Evolutionary conservation across 2,329 filamentous ascomycete species (phyloP), one percentile per base, ranked within the genome.

Genomic region (Hirsutella minnesotensis): DNA sequence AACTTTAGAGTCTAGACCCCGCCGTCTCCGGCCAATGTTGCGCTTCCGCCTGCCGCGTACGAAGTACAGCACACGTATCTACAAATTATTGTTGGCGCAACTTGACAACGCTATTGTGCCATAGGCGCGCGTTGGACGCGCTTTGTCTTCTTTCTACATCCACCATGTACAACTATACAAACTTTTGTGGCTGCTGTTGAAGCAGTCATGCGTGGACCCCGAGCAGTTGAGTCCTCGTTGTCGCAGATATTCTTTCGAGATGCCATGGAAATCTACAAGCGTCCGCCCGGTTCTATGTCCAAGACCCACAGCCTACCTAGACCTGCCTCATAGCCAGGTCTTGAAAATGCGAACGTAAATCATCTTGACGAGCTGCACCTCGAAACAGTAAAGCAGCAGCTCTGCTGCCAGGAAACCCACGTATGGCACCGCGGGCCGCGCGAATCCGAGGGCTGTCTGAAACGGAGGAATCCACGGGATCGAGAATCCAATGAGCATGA

Each of bases 281-380:
- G 18, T 18, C 33, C 33, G 15, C 33, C 33, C 33, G 8, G 9
- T 16, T 35, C 33, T 19, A 35, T 18, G 15, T 9, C 33, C 33
- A 31, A 12, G 12, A 31, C 30, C 29, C 4, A n/a, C n/a, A n/a
- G n/a, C n/a, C n/a, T n/a, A n/a, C n/a, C n/a, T n/a, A n/a, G n/a
- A n/a, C n/a, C n/a, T n/a, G n/a, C n/a, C n/a, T 42, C 41, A 56
- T 35, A 56, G 44, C 54, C 54, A 56, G 9, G 44, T 42, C 40
- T 54, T 52, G 44, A 55, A 56, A 20, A 54, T 33, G 33, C 45
- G 45, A 15, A 53, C 42, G 44, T 56, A 56, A 18, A 51, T 42
- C 47, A 54, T 52, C 47, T 56, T 56, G 41, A 56, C 54, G 3
- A 52, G 19, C 43, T 56, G 54, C 7, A 56, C 54, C 42, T 55